Evolutionary conservation across 345 rosid species (phyloP).

Genomic region (Eucalyptus polybractea): DNA sequence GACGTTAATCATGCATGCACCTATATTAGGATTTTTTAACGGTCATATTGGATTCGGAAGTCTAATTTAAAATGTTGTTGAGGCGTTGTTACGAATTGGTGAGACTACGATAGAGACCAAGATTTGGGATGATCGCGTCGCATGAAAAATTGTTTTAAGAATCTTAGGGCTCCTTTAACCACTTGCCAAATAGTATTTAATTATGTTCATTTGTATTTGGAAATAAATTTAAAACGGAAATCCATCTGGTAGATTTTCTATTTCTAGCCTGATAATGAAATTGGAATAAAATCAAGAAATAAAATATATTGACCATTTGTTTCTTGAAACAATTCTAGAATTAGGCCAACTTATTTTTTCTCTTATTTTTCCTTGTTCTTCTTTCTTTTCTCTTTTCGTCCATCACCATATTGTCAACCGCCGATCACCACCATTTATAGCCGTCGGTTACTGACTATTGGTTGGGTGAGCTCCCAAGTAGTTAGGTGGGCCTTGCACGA

Average conservation of each 20-base stretch:
- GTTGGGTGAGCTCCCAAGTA: accelerated
- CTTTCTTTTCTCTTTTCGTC: too few relatives aligned
- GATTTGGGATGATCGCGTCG: accelerated
- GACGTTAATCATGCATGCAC: not conserved
- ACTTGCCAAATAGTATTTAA: accelerated
- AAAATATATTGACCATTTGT: accelerated
- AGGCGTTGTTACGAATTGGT: too few relatives aligned
- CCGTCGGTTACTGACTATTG: accelerated
- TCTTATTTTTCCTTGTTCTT: accelerated
- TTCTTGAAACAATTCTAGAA: accelerated
- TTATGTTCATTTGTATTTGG: accelerated
- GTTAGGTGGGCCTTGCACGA: accelerated
- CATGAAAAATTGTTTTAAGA: too few relatives aligned
- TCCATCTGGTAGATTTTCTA: accelerated
- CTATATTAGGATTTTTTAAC: too few relatives aligned
- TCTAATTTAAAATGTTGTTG: too few relatives aligned
- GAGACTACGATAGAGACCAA: too few relatives aligned
- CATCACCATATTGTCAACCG: accelerated
- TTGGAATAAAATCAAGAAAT: too few relatives aligned
- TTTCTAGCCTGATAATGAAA: accelerated
- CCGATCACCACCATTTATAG: too few relatives aligned
- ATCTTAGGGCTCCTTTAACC: accelerated
- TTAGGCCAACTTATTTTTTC: accelerated
- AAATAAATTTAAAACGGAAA: accelerated
- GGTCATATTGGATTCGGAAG: too few relatives aligned